These are phyloP conservation scores for Fusarium sp. DNA, from an alignment of 2,329 filamentous ascomycete species.

Conservation along the genomic window DNA sequence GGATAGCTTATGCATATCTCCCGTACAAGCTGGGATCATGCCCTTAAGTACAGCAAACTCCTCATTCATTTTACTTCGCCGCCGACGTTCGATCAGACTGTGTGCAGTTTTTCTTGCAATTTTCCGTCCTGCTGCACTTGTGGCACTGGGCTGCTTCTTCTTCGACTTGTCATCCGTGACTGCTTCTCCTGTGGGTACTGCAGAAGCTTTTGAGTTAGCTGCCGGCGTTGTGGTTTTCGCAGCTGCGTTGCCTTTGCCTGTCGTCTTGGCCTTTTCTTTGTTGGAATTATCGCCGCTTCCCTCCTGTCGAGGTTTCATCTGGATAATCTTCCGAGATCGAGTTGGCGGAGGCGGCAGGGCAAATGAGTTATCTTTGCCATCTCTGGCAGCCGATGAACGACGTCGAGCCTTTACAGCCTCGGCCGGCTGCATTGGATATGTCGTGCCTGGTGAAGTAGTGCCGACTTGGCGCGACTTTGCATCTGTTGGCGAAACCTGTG, in stretches of 20 bases:
- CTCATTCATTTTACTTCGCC: conserved; percentile 98
- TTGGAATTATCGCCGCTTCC: conserved; percentile 44
- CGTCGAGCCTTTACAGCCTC: conserved; percentile 66
- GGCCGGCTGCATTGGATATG: conserved; percentile 61
- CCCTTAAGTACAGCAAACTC: conserved; percentile 93
- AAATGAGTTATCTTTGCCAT: conserved; percentile 71
- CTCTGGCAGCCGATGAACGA: conserved; percentile 59
- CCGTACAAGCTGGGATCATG: conserved; percentile 95
- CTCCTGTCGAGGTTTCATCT: conserved; percentile 83
- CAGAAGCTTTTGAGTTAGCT: conserved; percentile 35
- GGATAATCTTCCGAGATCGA: conserved; percentile 93
- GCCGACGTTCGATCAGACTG: conserved; percentile 88
- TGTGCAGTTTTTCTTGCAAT: conserved; percentile 96
- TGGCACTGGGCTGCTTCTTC: conserved; percentile 80
- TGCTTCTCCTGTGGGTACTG: conserved; percentile 36
- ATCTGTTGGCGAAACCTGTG: conserved; percentile 44
- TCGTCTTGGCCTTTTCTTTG: conserved; percentile 41
- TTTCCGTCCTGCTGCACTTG: conserved; percentile 90
- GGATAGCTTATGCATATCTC: conserved; percentile 97
- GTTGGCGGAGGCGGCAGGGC: conserved; percentile 92
- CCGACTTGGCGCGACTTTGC: conserved; percentile 48
- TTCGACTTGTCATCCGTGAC: conserved; percentile 59
- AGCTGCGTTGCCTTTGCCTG: conserved; percentile 36
- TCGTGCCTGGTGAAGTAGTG: conserved; percentile 41
- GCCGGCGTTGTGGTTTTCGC: conserved; percentile 29